Base-by-base conservation (phyloP, 495 filamentous ascomycete species). In the Chaetomidium leptoderma region DNA sequence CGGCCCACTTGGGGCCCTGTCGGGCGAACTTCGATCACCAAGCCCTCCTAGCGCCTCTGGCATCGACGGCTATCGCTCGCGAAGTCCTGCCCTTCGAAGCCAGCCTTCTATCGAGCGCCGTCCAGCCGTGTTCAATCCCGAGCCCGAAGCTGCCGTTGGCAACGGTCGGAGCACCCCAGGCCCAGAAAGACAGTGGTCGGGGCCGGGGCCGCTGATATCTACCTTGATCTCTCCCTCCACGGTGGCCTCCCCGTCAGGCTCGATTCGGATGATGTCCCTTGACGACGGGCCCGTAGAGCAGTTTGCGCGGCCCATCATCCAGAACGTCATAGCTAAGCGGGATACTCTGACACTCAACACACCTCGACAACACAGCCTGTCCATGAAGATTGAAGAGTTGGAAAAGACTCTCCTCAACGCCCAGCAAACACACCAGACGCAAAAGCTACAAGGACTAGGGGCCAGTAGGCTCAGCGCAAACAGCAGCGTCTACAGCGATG, bases 351-450 rank as follows among this genome's bases (percentile, higher is more conserved):
- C 70, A 4, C 59, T 72, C 5, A 63, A 58, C 48, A 55, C 64
- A 0, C 63, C 69, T 9, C 62, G 68, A 14, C 64, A 72, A 21
- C 67, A 69, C 11, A 79, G 77, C 45, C 47, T 78, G 48, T 72
- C 72, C 13, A 77, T 75, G 72, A 71, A 66, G 53, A 72, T 77
- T n/a, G 77, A 79, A 51, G 70, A 74, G 47, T 51, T 72, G 2
- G 74, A 70, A 47, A 66, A 66, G 51, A 62, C 60, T 3, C 62
- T 70, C 6, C 27, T 70, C 35, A 50, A 37, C 10, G 64, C 64
- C 24, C 64, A 70, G 51, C 46, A 62, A 14, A 33, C 35, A 0
- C 61, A 66, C 29, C 50, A 57, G 9, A 13, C 47, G 17, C 45
- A 30, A 11, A 50, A 48, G 19, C 14, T 29, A 9, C 37, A 39